Percentiles rank a stretch among this genome's conserved stretches.
phyloP scores from a whole-genome alignment of 495 filamentous ascomycete genomes.

The Daldinia vernicosa region DNA sequence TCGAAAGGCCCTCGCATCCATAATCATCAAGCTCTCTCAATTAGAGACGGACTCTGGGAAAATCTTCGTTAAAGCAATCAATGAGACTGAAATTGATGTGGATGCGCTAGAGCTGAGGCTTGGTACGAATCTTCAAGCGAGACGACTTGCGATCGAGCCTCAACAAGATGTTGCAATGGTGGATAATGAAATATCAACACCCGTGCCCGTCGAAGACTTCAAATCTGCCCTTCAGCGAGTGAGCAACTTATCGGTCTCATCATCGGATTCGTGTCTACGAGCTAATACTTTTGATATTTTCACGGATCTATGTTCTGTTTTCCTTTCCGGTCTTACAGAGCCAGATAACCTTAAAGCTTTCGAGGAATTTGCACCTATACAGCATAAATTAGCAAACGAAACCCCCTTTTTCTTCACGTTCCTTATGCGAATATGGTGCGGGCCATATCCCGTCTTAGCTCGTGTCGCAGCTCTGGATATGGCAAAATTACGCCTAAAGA shows the following conservation, averaged over 20 bases:
- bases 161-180: conserved; percentile 65
- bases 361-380: conserved; percentile 65
- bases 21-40: conserved; percentile 69
- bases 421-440: conserved; percentile 77
- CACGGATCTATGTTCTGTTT: conserved; percentile 68
- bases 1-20: conserved; percentile 69
- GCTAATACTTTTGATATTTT: conserved; percentile 53
- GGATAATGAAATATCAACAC: conserved; percentile 45
- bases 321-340: conserved; percentile 65
- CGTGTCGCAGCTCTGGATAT: conserved; percentile 72
- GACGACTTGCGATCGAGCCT: conserved; percentile 43
- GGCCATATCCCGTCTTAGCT: conserved; percentile 70
- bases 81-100: conserved; percentile 70
- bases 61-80: conserved; percentile 66
- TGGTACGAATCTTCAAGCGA: conserved; percentile 68
- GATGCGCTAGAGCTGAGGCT: conserved; percentile 75
- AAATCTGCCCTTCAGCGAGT: conserved; percentile 41
- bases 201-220: conserved; percentile 33
- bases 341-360: conserved; percentile 64
- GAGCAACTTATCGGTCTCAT: conserved; percentile 51
- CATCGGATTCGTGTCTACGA: conserved; percentile 59
- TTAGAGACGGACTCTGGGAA: conserved; percentile 62
- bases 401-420: conserved; percentile 78
- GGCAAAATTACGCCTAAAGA: conserved; percentile 63
- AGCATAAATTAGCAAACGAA: conserved; percentile 61